These are phyloP conservation scores for Phyllosticta paracitricarpa DNA, from an alignment of 2,329 filamentous ascomycete species.

Conservation along the genomic window DNA sequence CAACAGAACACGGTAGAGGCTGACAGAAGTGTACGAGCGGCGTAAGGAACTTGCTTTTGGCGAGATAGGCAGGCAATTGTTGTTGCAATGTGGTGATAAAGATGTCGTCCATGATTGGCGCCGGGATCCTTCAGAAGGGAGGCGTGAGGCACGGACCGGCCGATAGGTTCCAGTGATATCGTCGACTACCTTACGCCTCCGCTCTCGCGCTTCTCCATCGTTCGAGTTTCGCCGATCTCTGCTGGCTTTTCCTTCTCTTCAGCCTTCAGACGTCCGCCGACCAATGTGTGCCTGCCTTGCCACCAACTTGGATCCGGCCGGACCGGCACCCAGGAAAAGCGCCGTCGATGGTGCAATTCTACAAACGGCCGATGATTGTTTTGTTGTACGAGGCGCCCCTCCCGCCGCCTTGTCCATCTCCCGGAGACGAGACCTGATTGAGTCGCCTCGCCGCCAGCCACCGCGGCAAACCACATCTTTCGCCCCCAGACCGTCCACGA, in stretches of 20 bases:
- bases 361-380: not conserved
- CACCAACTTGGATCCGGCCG: not conserved
- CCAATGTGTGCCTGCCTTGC: not conserved
- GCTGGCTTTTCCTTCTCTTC: not conserved
- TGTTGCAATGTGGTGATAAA: not conserved
- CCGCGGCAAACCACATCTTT: not conserved
- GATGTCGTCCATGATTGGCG: not conserved
- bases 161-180: not conserved
- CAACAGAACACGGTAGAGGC: not conserved
- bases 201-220: not conserved
- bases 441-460: not conserved
- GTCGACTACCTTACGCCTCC: not conserved
- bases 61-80: not conserved
- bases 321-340: not conserved
- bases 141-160: not conserved
- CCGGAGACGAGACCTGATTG: not conserved
- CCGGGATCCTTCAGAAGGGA: not conserved
- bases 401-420: not conserved
- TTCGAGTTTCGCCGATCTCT: not conserved
- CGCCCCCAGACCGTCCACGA: not conserved
- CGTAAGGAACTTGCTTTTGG: not conserved
- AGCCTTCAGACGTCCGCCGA: not conserved
- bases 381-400: not conserved
- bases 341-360: not conserved
- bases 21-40: not conserved